A percentile compares a stretch with the other conserved stretches of the same genome.
phyloP scores from a whole-genome alignment of 176 grass and related monocot genomes.

The Ensete ventricosum region DNA sequence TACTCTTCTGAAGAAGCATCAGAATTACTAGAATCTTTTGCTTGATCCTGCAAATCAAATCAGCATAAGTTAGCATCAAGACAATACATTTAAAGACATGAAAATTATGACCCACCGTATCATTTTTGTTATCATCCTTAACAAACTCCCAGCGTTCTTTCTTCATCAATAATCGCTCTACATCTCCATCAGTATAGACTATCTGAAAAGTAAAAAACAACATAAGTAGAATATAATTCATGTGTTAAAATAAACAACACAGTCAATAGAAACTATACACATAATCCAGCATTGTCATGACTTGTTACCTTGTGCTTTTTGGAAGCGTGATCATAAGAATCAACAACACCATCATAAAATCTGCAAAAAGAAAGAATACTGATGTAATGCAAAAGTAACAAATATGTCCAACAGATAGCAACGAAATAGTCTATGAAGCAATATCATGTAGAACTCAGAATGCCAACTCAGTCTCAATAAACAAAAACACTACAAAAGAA shows the following conservation, averaged over 20 bases:
- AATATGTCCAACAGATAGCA: too few species aligned
- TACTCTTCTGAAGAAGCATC: slow-evolving; percentile 25
- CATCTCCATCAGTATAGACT: slow-evolving; percentile 70
- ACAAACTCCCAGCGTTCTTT: slow-evolving; percentile 63
- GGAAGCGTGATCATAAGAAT: slow-evolving; percentile 33
- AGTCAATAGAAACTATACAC: background rate
- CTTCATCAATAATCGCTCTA: slow-evolving; percentile 42
- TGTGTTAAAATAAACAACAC: slow-evolving; percentile 1
- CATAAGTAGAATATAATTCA: background rate
- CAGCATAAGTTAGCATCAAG: background rate
- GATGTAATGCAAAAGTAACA: too few species aligned
- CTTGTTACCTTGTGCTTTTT: slow-evolving; percentile 54
- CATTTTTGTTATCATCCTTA: slow-evolving; percentile 6
- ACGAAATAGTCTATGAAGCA: too few species aligned
- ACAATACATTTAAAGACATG: background rate
- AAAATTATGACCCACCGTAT: slow-evolving; percentile 21
- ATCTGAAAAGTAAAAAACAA: slow-evolving; percentile 29
- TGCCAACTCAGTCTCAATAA: too few species aligned
- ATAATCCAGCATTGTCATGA: slow-evolving; percentile 3
- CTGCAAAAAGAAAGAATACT: slow-evolving; percentile 26
- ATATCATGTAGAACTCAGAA: too few species aligned
- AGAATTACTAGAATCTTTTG: slow-evolving; percentile 14
- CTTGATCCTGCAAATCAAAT: slow-evolving; percentile 35
- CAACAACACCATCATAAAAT: slow-evolving; percentile 56
- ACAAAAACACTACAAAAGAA: too few species aligned